These are phyloP conservation scores for Fusarium coicis DNA, from an alignment of 2,329 filamentous ascomycete species.

Conservation along the genomic window DNA sequence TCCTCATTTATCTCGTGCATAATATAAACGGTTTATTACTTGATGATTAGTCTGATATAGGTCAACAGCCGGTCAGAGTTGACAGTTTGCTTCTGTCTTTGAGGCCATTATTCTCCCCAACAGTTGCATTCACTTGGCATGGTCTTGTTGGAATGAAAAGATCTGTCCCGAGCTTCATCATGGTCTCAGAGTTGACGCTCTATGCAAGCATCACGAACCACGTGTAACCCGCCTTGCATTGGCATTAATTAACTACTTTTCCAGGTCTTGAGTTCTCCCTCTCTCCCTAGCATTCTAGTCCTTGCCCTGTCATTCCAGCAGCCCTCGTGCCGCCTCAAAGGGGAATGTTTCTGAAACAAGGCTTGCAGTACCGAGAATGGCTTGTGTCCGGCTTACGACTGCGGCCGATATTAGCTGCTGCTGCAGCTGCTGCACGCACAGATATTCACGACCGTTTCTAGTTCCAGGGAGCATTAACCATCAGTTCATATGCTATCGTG, in stretches of 20 bases:
- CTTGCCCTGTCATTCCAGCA: slow-evolving; percentile 25
- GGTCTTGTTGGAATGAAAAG: not conserved
- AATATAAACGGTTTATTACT: slow-evolving; percentile 11
- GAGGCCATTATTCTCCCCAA: not conserved
- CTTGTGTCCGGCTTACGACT: not conserved
- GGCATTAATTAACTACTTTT: not conserved
- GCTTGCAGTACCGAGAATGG: slow-evolving; percentile 14
- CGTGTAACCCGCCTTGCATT: slow-evolving; percentile 6
- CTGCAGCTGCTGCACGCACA: not conserved
- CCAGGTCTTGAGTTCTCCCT: not conserved
- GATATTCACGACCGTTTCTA: not conserved
- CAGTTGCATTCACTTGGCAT: not conserved
- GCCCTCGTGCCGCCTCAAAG: not conserved
- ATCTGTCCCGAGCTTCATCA: not conserved
- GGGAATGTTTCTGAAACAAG: slow-evolving; percentile 36
- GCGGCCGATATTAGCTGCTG: not conserved
- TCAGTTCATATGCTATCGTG: not conserved
- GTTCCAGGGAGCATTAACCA: not conserved
- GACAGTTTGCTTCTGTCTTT: not conserved
- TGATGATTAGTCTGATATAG: slow-evolving; percentile 9
- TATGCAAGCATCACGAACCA: slow-evolving; percentile 18
- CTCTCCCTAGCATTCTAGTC: slow-evolving; percentile 21
- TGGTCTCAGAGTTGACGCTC: not conserved
- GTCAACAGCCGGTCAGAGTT: not conserved
- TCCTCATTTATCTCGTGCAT: slow-evolving; percentile 17